These are phyloP conservation scores for Colletotrichum siamense DNA, from an alignment of 2,329 filamentous ascomycete species.

Conservation along the genomic window DNA sequence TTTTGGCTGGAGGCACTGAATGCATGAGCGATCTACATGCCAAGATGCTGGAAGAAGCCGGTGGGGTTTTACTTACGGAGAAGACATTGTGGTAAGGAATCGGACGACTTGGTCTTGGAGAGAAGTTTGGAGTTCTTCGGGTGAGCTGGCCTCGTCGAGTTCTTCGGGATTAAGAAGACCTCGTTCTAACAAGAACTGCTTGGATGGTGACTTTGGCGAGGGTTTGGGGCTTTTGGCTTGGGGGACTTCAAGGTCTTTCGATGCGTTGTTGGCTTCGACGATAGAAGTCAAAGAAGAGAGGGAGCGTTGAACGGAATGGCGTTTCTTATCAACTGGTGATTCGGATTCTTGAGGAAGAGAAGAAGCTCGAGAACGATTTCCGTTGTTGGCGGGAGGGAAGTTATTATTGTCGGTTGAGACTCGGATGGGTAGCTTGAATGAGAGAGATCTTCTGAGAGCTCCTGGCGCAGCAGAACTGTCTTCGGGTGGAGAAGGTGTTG, in stretches of 20 bases:
- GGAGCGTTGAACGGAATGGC: not conserved
- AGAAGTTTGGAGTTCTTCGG: constrained; percentile 11
- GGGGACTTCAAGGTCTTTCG: not conserved
- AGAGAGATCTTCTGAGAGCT: constrained; percentile 17
- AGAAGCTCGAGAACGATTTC: not conserved
- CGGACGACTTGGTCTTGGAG: constrained; percentile 17
- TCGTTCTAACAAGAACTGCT: constrained; percentile 12
- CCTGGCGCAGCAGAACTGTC: constrained; percentile 7
- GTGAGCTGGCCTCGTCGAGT: constrained; percentile 2
- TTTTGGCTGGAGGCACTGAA: not conserved
- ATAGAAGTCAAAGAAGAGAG: constrained; percentile 11
- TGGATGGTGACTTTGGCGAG: constrained; percentile 7
- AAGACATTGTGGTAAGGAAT: constrained; percentile 18
- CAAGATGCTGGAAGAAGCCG: not conserved
- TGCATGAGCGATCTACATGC: not conserved
- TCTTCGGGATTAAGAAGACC: constrained; percentile 11
- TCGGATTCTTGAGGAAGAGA: constrained; percentile 9
- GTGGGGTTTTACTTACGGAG: not conserved
- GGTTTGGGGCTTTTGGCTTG: not conserved
- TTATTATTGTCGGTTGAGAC: constrained; percentile 8
- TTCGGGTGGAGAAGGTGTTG: not conserved
- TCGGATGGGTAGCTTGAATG: constrained; percentile 15
- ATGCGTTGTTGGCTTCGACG: not conserved
- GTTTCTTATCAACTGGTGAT: not conserved
- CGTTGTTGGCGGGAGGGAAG: not conserved